Conservation (phyloP, 2,329 filamentous ascomycete genomes). For the Botrytis tulipae region DNA sequence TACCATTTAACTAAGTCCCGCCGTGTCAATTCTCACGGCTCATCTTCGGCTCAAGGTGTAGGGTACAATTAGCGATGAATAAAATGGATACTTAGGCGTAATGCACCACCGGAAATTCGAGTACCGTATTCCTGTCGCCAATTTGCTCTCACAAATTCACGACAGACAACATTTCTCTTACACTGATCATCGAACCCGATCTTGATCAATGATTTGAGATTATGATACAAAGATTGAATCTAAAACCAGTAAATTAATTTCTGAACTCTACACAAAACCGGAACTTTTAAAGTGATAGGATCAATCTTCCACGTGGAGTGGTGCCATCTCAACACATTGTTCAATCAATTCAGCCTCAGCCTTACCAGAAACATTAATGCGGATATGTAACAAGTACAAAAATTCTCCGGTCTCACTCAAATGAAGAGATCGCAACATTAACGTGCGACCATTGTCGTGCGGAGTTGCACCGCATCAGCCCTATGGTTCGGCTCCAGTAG, state of each 20-base stretch:
- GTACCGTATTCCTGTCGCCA: background rate
- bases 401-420: background rate
- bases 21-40: background rate
- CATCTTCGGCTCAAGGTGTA: background rate
- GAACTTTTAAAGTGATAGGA: background rate
- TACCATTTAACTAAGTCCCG: too few relatives aligned
- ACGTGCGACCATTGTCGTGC: background rate
- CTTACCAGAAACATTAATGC: background rate
- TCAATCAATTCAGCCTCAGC: background rate
- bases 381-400: background rate
- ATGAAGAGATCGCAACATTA: background rate
- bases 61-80: background rate
- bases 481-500: background rate
- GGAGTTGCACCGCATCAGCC: background rate
- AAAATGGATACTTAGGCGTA: background rate
- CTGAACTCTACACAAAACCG: background rate
- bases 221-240: background rate
- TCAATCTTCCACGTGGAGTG: background rate
- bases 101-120: background rate
- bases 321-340: background rate
- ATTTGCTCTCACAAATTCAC: background rate
- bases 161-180: background rate
- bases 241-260: background rate
- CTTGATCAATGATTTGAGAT: background rate
- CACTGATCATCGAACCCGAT: background rate